Base-by-base conservation (phyloP, 129 eudicot species). In the Pulicaria dysenterica region DNA sequence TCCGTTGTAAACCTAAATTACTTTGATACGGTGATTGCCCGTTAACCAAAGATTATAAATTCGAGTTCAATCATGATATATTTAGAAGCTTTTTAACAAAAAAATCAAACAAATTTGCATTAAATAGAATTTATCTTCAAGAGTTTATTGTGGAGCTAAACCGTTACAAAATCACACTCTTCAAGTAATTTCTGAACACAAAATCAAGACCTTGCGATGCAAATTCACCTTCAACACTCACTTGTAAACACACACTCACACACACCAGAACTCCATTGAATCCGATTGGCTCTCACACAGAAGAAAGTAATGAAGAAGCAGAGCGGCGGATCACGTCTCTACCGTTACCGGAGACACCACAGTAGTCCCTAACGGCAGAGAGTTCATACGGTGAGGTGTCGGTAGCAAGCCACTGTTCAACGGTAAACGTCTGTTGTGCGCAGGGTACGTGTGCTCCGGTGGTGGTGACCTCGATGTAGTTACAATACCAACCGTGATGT, bases 351-450 rank as follows among this genome's bases (percentile, higher is more conserved):
- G 55, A 43, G 6, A 44, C 40, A 2, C 10, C 73, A 46, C 94
- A 92, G n/a, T 81, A 58, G 16, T 89, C 74, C 57, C 84, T 61
- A 8, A 81, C 40, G 5, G 90, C 87, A 3, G 87, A 74, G 1
- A 92, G 96, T 70, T 83, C 75, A 14, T 83, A 81, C 7, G 98
- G 98, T 12, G 90, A 75, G 11, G 86, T 45, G 46, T 92, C 96
- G 12, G 82, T 74, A 3, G 98, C 91, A 17, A 92, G 77, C 98
- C 98, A 92, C 67, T 92, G 88, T 59, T 92, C 96, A 37, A 92
- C 82, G 6, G 87, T 83, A 73, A 92, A 92, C 3, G 68, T 68
- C 75, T 79, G 70, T 74, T 87, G 91, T 0, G 88, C 84, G 60
- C 98, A 92, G 8, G 78, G 83, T 43, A 60, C 73, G 61, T 92